Evolutionary conservation across 2,329 filamentous ascomycete genomes (phyloP).

Genomic region (Neofusicoccum parvum): DNA sequence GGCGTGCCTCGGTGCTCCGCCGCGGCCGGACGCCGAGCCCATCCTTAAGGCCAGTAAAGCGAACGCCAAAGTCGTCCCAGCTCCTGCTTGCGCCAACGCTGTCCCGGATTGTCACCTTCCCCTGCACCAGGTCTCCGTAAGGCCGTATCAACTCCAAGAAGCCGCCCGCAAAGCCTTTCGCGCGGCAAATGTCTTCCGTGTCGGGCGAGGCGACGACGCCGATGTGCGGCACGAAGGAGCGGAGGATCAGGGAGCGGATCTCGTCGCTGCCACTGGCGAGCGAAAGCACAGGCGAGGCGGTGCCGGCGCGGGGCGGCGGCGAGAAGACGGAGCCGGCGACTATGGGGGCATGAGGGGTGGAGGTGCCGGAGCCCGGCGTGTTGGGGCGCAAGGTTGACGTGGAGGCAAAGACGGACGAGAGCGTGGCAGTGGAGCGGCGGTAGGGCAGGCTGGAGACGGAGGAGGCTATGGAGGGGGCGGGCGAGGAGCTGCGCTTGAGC

Average conservation of each 20-base stretch:
- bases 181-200: slow-evolving; percentile 74
- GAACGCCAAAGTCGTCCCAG: slow-evolving; percentile 88
- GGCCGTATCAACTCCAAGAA: slow-evolving; percentile 85
- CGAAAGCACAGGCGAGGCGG: slow-evolving; percentile 38
- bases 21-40: slow-evolving; percentile 45
- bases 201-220: slow-evolving; percentile 85
- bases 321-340: slow-evolving; percentile 48
- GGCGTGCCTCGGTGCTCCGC: slow-evolving; percentile 41
- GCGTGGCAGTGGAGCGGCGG: slow-evolving; percentile 54
- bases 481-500: slow-evolving; percentile 61
- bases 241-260: slow-evolving; percentile 68
- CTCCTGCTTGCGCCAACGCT: slow-evolving; percentile 80
- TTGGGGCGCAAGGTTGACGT: slow-evolving; percentile 48
- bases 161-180: slow-evolving; percentile 83
- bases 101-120: slow-evolving; percentile 88
- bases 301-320: slow-evolving; percentile 41
- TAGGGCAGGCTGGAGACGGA: slow-evolving; percentile 61
- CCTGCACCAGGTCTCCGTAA: slow-evolving; percentile 84
- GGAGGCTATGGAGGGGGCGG: slow-evolving; percentile 47
- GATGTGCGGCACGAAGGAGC: slow-evolving; percentile 86
- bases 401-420: slow-evolving; percentile 56
- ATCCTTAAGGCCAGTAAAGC: slow-evolving; percentile 74
- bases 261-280: slow-evolving; percentile 52
- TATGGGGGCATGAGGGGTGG: slow-evolving; percentile 43
- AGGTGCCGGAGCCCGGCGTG: slow-evolving; percentile 44